Base-by-base conservation (phyloP, 805 yeast genomes). In the Candida berthetii region DNA sequence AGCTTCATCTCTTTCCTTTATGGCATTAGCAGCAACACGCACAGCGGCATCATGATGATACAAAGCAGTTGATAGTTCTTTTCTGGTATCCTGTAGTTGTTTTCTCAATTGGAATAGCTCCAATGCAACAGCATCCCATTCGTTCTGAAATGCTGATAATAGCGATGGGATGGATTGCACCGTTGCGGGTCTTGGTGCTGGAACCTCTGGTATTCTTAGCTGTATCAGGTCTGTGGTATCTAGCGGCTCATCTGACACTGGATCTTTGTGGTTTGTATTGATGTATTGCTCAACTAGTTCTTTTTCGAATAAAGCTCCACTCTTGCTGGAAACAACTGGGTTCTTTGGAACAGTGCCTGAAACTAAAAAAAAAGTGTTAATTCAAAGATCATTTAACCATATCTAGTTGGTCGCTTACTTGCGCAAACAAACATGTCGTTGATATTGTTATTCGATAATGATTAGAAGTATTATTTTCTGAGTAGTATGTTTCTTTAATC, bases 41-140 rank as follows among this genome's bases (percentile, higher is more conserved):
- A 85, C 80, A 2, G 96, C 95, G 1, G 97, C 96, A 58, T 90
- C 98, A 48, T 85, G 85, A 54, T 82, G 83, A 53, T 88, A 90
- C 33, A 89, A 64, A 0, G 96, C 82, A 2, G 83, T 65, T 25
- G 93, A 81, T 38, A 90, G 65, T 52, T 88, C 91, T 49, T 84
- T 78, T 44, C 83, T 74, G 1, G 89, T 71, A 19, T 68, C 66
- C 39, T 71, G 74, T 31, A 89, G 67, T 50, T 84, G 88, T 56
- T 85, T 84, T 45, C 93, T 71, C 47, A 90, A 65, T 32, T 80
- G 74, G 54, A 87, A 88, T 17, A 84, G 71, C 54, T 91, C 97
- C 39, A 90, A 65, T 24, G 91, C 85, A 35, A 86, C 58, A 0
- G 96, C 77, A 55, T 90, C 97, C 89, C 95, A 90, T 60, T 89